A percentile compares a stretch with the other conserved stretches of the same genome.
Evolutionary conservation across 75 land plant species (phyloP).

Genomic region (Cupressus sempervirens): DNA sequence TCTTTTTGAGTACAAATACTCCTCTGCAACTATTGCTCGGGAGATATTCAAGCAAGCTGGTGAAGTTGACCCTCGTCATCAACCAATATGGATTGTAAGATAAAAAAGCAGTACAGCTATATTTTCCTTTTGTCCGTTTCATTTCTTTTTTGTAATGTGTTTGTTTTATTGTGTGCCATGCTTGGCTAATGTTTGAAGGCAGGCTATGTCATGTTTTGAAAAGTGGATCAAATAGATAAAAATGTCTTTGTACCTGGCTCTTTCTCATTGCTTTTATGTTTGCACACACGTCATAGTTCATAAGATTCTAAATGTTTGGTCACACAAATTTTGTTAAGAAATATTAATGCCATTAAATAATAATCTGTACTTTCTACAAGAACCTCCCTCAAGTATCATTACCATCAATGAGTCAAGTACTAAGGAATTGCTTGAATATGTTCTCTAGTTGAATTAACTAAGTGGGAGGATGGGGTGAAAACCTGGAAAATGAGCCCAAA

Average conservation of each 20-base stretch:
- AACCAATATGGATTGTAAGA: slow-evolving; percentile 92
- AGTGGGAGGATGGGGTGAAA: background rate
- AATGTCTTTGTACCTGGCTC: background rate
- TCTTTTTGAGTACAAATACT: slow-evolving; percentile 75
- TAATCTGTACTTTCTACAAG: background rate
- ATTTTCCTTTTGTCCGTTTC: background rate
- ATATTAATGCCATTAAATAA: background rate
- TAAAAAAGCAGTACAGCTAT: background rate
- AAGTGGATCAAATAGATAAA: background rate
- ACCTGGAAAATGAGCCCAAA: too few relatives aligned
- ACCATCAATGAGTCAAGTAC: background rate
- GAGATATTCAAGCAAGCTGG: slow-evolving; percentile 74
- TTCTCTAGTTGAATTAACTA: background rate
- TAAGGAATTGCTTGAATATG: background rate
- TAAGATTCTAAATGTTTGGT: background rate
- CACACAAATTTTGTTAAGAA: background rate
- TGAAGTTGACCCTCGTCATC: slow-evolving; percentile 71
- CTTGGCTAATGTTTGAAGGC: background rate
- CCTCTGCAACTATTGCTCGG: slow-evolving; percentile 71
- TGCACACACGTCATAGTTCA: background rate
- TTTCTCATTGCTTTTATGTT: slow-evolving; percentile 1
- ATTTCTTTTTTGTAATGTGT: background rate
- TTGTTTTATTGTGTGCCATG: background rate
- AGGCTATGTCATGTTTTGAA: background rate
- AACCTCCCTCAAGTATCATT: background rate